A percentile compares a stretch with the other conserved stretches of the same genome.
These are phyloP conservation scores for Calophaca sinica DNA, from an alignment of 306 rosid species.

Conservation along the genomic window DNA sequence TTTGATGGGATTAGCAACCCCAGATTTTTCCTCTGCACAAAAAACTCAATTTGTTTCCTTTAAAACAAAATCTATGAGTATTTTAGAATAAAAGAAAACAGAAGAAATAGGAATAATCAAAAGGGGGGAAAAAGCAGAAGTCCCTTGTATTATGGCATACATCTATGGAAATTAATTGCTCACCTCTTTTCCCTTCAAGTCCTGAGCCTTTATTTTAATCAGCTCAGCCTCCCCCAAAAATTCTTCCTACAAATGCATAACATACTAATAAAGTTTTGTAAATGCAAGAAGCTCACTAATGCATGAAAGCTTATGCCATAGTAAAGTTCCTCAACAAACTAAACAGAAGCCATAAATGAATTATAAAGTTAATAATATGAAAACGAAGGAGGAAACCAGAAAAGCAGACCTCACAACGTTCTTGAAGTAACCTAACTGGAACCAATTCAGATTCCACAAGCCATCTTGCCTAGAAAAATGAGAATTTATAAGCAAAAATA, in stretches of 20 bases:
- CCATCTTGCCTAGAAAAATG: constrained; percentile 81
- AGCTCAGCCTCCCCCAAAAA: constrained; percentile 96
- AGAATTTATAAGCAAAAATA: constrained; percentile 23
- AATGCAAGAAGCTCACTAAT: constrained; percentile 23
- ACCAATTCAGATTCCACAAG: constrained; percentile 85
- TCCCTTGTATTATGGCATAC: neutral
- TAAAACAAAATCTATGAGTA: constrained; percentile 12
- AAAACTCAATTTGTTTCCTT: constrained; percentile 7
- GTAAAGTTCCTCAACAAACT: constrained; percentile 20
- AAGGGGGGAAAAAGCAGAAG: neutral
- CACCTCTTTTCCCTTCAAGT: constrained; percentile 96
- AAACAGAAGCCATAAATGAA: constrained; percentile 36
- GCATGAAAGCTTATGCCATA: constrained; percentile 18
- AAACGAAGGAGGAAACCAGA: neutral
- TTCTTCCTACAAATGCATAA: constrained; percentile 73
- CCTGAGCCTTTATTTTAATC: constrained; percentile 96
- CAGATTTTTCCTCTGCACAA: neutral
- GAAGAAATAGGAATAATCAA: constrained; percentile 2
- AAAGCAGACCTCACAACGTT: constrained; percentile 90
- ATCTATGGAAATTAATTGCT: constrained; percentile 38
- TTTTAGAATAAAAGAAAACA: neutral
- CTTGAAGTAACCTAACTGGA: constrained; percentile 89
- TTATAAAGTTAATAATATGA: neutral
- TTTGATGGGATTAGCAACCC: neutral
- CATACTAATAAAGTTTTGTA: constrained; percentile 27